Evolutionary conservation across 2,329 filamentous ascomycete genomes (phyloP).

Genomic region (Berkeleyomyces basicola): DNA sequence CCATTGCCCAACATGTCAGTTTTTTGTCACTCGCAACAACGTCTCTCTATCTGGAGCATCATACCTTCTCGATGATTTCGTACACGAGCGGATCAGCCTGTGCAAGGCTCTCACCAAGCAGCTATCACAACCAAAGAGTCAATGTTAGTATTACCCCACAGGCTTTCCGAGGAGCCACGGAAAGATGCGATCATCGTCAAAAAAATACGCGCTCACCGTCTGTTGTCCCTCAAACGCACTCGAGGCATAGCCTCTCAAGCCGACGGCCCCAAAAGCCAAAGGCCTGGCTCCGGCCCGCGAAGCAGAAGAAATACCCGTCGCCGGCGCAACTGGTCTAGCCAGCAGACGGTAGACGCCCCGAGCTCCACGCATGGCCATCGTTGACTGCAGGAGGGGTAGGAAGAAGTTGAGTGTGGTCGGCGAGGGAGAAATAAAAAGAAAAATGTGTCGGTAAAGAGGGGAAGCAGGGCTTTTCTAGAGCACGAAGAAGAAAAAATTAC

Average conservation of each 20-base stretch:
- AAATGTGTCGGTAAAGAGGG: background rate
- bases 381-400: background rate
- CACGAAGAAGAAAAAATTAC: background rate
- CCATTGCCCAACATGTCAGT: background rate
- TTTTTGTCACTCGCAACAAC: background rate
- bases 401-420: background rate
- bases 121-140: conserved; percentile 29
- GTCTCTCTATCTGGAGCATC: conserved; percentile 14
- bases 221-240: conserved; percentile 39
- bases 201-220: conserved; percentile 25
- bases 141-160: conserved; percentile 6
- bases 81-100: conserved; percentile 77
- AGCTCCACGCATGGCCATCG: conserved; percentile 10
- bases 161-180: background rate
- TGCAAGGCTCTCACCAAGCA: conserved; percentile 63
- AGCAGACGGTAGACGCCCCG: conserved; percentile 16
- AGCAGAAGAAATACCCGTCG: background rate
- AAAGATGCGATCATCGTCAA: background rate
- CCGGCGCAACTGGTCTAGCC: conserved; percentile 2
- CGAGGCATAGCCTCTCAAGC: conserved; percentile 24
- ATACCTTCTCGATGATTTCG: conserved; percentile 78
- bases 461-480: background rate
- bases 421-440: background rate
- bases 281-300: background rate
- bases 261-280: background rate